Evolutionary conservation across 306 rosid genomes (phyloP).

Genomic region (Quercus wislizeni): DNA sequence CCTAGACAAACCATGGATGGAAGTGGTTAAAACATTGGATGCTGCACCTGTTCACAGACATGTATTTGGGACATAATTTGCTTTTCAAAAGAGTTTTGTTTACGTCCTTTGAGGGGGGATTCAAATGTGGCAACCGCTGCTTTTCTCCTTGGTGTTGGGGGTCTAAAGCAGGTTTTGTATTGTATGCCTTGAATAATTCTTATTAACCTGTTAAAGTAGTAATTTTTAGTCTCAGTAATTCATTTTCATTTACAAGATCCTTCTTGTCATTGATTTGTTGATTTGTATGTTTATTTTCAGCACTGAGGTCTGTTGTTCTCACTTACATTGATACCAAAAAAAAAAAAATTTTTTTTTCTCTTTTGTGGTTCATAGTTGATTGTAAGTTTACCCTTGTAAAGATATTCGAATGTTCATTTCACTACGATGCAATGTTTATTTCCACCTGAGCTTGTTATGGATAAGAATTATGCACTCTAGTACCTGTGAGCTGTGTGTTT

Average conservation of each 20-base stretch:
- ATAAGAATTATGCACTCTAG: background rate
- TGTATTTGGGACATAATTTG: conserved; percentile 61
- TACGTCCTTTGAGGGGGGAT: conserved; percentile 43
- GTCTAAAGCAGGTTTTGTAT: conserved; percentile 53
- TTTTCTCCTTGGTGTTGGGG: conserved; percentile 33
- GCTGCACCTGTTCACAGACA: conserved; percentile 88
- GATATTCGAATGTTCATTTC: background rate
- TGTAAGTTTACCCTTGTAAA: background rate
- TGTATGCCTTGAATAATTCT: conserved; percentile 35
- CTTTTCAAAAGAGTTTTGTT: conserved; percentile 14
- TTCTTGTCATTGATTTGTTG: background rate
- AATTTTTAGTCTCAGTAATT: conserved; percentile 26
- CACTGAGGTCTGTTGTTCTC: background rate
- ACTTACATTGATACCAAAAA: background rate
- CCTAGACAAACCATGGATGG: conserved; percentile 88
- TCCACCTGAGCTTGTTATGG: background rate
- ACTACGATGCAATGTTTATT: background rate
- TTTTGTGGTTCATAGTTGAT: background rate
- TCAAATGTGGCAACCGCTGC: conserved; percentile 26
- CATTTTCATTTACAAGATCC: conserved; percentile 1
- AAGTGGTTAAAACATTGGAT: conserved; percentile 74
- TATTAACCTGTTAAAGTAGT: conserved; percentile 47
- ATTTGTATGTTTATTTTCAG: background rate
- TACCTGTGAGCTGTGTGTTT: too few species aligned
- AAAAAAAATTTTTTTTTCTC: too few species aligned